Conservation (phyloP, 148 eudicot genomes). For the Spergularia marina region DNA sequence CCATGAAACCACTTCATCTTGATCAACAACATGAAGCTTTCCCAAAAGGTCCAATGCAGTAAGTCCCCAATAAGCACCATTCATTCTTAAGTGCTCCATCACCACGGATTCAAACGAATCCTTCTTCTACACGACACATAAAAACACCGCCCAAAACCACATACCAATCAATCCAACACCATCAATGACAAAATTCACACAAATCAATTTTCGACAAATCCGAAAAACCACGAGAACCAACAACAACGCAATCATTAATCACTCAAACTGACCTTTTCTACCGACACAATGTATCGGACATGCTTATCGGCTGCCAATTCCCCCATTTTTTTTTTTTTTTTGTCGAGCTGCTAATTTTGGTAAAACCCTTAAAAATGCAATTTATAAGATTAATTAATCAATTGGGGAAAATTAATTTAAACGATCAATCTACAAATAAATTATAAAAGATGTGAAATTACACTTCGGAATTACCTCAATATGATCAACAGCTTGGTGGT, state of each 20-base stretch:
- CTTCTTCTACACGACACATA: conserved; percentile 45
- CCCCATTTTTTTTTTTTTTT: conserved; percentile 16
- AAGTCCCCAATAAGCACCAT: conserved; percentile 98
- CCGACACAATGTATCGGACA: conserved; percentile 58
- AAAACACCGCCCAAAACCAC: conserved; percentile 1
- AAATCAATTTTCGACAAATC: not conserved
- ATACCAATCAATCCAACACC: not conserved
- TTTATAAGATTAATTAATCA: not conserved
- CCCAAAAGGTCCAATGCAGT: conserved; percentile 80
- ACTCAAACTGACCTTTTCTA: conserved; percentile 57
- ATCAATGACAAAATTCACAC: not conserved
- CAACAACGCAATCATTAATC: not conserved
- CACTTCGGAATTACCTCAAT: too few species aligned
- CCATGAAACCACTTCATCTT: conserved; percentile 82
- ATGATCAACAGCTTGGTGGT: too few species aligned
- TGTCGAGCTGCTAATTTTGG: conserved; percentile 8
- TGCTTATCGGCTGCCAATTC: conserved; percentile 53
- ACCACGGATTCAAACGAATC: conserved; percentile 73
- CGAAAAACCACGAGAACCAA: not conserved
- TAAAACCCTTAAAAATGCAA: not conserved
- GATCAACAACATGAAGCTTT: conserved; percentile 63
- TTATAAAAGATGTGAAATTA: too few species aligned
- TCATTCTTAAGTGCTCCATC: conserved; percentile 80
- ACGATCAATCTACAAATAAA: too few species aligned
- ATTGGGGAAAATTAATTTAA: too few species aligned